phyloP scores from a whole-genome alignment of 176 grass and related monocot genomes.

The Triticum aestivum region IWGSC_CS_RefSeq_v2.1 NC_057794.1:546108737-546109236 shows the following conservation, averaged over 20 bases:
- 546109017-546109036: neutral
- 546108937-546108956: constrained; percentile 98
- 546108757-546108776: neutral
- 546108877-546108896: constrained; percentile 93
- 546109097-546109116: constrained; percentile 71
- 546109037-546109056: constrained; percentile 22
- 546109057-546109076: constrained; percentile 53
- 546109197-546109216: constrained; percentile 25
- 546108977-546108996: neutral
- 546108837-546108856: neutral
- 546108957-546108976: constrained; percentile 78
- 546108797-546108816: constrained; percentile 24
- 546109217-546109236: constrained; percentile 70
- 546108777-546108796: neutral
- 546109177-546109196: constrained; percentile 50
- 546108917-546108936: constrained; percentile 79
- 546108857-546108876: constrained; percentile 15
- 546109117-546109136: constrained; percentile 40
- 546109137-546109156: constrained; percentile 37
- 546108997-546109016: neutral
- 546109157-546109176: constrained; percentile 63
- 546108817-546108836: neutral
- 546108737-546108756: neutral
- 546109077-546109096: constrained; percentile 97
- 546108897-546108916: constrained; percentile 90